A percentile compares a stretch with the other conserved stretches of the same genome.
Evolutionary conservation across 371 early-diverging fungal genomes (phyloP).

Genomic region (Apophysomyces sp.): DNA sequence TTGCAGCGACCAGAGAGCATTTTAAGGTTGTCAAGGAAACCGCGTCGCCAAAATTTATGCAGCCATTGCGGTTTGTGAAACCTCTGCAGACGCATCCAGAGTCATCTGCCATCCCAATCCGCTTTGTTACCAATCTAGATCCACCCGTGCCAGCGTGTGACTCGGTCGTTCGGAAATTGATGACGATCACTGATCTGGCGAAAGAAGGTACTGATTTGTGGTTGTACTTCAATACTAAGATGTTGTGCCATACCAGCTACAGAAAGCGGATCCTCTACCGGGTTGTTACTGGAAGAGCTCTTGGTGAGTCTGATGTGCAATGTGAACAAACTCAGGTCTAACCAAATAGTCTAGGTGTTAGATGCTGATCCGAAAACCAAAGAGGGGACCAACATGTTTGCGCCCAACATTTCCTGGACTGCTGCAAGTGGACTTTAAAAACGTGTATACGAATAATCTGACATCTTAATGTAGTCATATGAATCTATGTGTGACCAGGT

Average conservation of each 20-base stretch:
- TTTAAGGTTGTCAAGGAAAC: slow-evolving; percentile 31
- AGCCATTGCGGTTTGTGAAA: slow-evolving; percentile 34
- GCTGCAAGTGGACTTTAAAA: not conserved
- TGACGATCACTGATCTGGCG: slow-evolving; percentile 27
- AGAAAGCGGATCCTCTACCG: not conserved
- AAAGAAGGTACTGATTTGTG: slow-evolving; percentile 7
- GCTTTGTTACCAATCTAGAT: slow-evolving; percentile 41
- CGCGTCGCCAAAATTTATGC: slow-evolving; percentile 24
- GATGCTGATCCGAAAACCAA: not conserved
- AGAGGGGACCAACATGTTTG: not conserved
- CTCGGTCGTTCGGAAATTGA: slow-evolving; percentile 25
- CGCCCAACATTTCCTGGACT: not conserved
- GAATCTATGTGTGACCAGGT: slow-evolving; percentile 27
- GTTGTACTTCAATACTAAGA: not conserved
- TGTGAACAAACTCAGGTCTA: not conserved
- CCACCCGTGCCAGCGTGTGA: slow-evolving; percentile 39
- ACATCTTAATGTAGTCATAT: slow-evolving; percentile 8
- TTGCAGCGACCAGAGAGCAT: slow-evolving; percentile 15
- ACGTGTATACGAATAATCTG: not conserved
- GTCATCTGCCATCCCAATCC: slow-evolving; percentile 25
- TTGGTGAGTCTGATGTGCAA: slow-evolving; percentile 11
- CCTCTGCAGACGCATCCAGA: slow-evolving; percentile 21
- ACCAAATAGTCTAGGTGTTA: not conserved
- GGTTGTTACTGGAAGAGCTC: slow-evolving; percentile 29
- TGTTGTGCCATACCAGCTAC: not conserved